Percentiles rank a stretch among this genome's conserved stretches.
phyloP scores from a whole-genome alignment of 192 early-diverging fungal species.

The Phlyctochytrium bullatum region DNA sequence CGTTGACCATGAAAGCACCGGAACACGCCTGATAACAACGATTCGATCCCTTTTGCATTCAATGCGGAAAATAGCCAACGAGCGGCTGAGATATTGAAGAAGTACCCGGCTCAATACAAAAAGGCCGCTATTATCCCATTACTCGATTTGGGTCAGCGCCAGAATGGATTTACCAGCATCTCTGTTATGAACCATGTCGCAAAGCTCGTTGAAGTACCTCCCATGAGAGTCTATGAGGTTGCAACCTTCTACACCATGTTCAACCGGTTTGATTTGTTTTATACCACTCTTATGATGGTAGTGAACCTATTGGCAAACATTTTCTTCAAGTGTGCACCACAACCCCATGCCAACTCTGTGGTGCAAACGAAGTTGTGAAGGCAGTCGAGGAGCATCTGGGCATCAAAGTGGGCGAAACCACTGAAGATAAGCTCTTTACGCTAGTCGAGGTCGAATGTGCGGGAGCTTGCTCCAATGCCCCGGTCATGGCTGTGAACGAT shows the following conservation, averaged over 20 bases:
- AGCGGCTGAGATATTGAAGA: conserved; percentile 81
- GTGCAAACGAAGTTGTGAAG: conserved; percentile 85
- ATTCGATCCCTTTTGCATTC: conserved; percentile 83
- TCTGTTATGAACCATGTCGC: conserved; percentile 98
- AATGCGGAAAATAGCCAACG: conserved; percentile 72
- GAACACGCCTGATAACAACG: conserved; percentile 54
- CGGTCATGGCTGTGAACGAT: conserved; percentile 96
- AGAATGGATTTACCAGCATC: conserved; percentile 90
- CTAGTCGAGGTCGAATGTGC: conserved; percentile 99
- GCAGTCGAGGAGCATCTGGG: conserved; percentile 82
- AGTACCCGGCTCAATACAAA: conserved; percentile 98
- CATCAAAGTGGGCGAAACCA: conserved; percentile 94
- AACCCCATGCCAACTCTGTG: conserved; percentile 96
- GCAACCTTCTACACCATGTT: conserved; percentile 99
- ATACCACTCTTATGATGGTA: background rate
- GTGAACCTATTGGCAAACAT: conserved; percentile 96
- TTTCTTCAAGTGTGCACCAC: conserved; percentile 99
- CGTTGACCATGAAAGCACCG: conserved; percentile 37
- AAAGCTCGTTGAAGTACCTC: conserved; percentile 88
- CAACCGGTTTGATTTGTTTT: conserved; percentile 64
- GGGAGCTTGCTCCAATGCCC: conserved; percentile 97
- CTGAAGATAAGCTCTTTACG: conserved; percentile 90
- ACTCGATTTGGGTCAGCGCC: conserved; percentile 92
- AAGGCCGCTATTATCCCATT: conserved; percentile 96
- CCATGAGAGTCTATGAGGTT: conserved; percentile 99